Percentiles rank a stretch among this genome's conserved stretches.
Conservation (phyloP, 805 yeast species). For the Barnettozyma siamensis region DNA sequence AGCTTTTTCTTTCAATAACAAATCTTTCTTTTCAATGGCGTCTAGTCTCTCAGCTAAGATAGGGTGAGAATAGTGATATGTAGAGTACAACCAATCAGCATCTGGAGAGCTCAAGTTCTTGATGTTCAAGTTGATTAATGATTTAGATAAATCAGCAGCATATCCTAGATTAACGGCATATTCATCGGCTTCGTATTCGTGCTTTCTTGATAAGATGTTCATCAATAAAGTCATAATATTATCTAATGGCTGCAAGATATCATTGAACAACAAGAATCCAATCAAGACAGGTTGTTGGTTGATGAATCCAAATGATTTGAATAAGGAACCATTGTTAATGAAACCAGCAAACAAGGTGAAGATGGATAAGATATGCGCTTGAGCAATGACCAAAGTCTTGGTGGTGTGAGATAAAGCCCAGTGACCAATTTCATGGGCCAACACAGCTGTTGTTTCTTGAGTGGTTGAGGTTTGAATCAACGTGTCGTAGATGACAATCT, state of each 20-base stretch:
- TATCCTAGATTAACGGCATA: slow-evolving; percentile 76
- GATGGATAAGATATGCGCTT: slow-evolving; percentile 55
- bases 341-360: slow-evolving; percentile 77
- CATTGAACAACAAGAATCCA: slow-evolving; percentile 77
- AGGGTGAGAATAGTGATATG: slow-evolving; percentile 90
- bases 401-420: slow-evolving; percentile 90
- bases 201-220: slow-evolving; percentile 73
- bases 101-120: slow-evolving; percentile 83
- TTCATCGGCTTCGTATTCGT: slow-evolving; percentile 91
- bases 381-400: slow-evolving; percentile 62
- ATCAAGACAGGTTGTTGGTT: slow-evolving; percentile 63
- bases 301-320: slow-evolving; percentile 70
- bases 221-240: slow-evolving; percentile 57
- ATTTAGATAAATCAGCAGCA: slow-evolving; percentile 56
- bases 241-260: slow-evolving; percentile 73
- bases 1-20: slow-evolving; percentile 13
- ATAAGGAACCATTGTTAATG: slow-evolving; percentile 72
- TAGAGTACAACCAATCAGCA: slow-evolving; percentile 85
- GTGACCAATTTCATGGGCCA: slow-evolving; percentile 99
- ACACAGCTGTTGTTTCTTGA: slow-evolving; percentile 83
- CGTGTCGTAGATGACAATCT: slow-evolving; percentile 91
- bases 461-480: slow-evolving; percentile 73
- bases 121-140: slow-evolving; percentile 70
- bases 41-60: slow-evolving; percentile 81
- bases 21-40: slow-evolving; percentile 48